These are phyloP conservation scores for Graphilbum ipis-grandicollis DNA, from an alignment of 2,329 filamentous ascomycete species.

Conservation along the genomic window DNA sequence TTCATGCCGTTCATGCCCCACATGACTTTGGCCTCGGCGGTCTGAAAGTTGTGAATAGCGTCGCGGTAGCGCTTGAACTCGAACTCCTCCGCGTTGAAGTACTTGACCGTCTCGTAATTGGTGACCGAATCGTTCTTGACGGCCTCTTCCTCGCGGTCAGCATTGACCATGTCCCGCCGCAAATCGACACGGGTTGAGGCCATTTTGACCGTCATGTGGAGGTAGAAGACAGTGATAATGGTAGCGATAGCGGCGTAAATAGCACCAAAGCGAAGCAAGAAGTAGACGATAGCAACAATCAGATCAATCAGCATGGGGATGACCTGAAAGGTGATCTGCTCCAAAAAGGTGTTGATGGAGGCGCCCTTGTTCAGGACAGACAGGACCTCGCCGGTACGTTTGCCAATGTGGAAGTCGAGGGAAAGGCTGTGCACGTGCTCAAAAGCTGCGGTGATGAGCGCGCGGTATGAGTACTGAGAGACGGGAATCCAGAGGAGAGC, in stretches of 20 bases:
- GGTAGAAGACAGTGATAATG: conserved; percentile 86
- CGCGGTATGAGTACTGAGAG: conserved; percentile 89
- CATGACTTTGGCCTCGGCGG: conserved; percentile 58
- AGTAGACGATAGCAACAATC: conserved; percentile 67
- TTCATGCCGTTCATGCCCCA: conserved; percentile 68
- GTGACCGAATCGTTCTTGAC: conserved; percentile 98
- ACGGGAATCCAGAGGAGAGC: conserved; percentile 91
- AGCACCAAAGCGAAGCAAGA: conserved; percentile 62
- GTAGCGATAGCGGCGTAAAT: conserved; percentile 82
- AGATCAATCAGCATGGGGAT: conserved; percentile 90
- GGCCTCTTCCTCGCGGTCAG: conserved; percentile 84
- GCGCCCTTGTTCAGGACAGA: conserved; percentile 93
- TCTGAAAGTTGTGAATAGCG: conserved; percentile 55
- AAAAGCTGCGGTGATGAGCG: conserved; percentile 85
- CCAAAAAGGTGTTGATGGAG: conserved; percentile 89
- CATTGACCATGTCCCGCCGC: conserved; percentile 84
- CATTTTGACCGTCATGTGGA: conserved; percentile 93
- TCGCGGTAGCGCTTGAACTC: conserved; percentile 58
- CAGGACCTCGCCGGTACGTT: conserved; percentile 89
- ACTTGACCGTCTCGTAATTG: conserved; percentile 92
- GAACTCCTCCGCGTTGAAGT: conserved; percentile 71
- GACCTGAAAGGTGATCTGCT: conserved; percentile 91
- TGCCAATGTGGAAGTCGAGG: conserved; percentile 89
- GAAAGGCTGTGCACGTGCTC: conserved; percentile 93
- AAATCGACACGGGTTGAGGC: conserved; percentile 85